Evolutionary conservation across 2,329 filamentous ascomycete species (phyloP).

Genomic region (Endoconidiophora laricicola): DNA sequence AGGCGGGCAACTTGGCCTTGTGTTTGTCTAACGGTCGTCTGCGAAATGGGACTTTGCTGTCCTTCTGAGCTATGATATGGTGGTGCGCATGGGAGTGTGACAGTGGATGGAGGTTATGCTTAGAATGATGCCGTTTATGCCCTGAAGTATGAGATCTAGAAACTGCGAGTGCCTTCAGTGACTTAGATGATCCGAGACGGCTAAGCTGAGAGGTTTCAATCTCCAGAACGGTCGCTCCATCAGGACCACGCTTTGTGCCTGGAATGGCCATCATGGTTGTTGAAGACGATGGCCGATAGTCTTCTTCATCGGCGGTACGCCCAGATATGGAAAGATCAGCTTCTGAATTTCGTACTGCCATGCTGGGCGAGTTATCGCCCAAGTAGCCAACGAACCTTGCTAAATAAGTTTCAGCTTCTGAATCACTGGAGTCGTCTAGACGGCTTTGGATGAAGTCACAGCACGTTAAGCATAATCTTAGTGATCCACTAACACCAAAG

Average conservation of each 20-base stretch:
- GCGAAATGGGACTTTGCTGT: constrained; percentile 12
- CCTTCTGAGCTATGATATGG: not conserved
- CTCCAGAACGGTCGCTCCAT: constrained; percentile 69
- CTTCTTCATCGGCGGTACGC: constrained; percentile 23
- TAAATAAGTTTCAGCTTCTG: constrained; percentile 50
- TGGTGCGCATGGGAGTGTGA: constrained; percentile 1
- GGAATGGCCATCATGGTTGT: constrained; percentile 58
- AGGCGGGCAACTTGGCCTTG: constrained; percentile 64
- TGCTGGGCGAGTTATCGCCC: constrained; percentile 6
- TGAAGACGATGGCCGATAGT: constrained; percentile 37
- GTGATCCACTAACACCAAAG: constrained; percentile 70
- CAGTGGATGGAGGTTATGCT: constrained; percentile 42
- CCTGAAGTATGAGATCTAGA: constrained; percentile 59
- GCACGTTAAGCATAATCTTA: constrained; percentile 86
- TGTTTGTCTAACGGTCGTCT: constrained; percentile 53
- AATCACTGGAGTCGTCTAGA: constrained; percentile 70
- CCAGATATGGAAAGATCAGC: constrained; percentile 2
- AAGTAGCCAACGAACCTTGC: constrained; percentile 22
- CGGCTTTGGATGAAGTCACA: constrained; percentile 70
- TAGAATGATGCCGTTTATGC: constrained; percentile 76
- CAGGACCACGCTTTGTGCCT: constrained; percentile 62
- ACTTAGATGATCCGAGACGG: constrained; percentile 86
- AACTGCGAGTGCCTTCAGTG: constrained; percentile 55
- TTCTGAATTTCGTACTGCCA: constrained; percentile 4
- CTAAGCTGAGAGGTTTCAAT: constrained; percentile 71